phyloP scores from a whole-genome alignment of 345 rosid genomes.

The Dimocarpus longan region DNA sequence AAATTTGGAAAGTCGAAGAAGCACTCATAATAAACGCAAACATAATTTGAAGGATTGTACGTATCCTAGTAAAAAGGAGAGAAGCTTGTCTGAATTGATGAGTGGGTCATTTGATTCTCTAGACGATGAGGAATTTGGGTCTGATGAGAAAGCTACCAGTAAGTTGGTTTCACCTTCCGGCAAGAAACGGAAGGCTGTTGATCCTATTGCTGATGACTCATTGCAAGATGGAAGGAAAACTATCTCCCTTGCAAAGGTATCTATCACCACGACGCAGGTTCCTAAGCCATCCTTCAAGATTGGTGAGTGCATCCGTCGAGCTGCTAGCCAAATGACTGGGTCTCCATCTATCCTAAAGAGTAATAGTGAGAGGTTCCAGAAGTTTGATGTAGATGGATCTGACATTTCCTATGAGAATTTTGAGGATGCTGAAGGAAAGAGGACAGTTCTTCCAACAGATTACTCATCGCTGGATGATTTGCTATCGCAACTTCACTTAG shows the following conservation, averaged over 20 bases:
- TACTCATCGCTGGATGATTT: constrained; percentile 63
- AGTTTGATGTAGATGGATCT: constrained; percentile 43
- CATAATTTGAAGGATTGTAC: constrained; percentile 63
- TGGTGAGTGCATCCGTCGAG: constrained; percentile 89
- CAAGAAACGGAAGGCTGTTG: constrained; percentile 59
- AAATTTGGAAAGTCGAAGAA: constrained; percentile 30
- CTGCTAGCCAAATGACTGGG: constrained; percentile 91
- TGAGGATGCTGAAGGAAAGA: constrained; percentile 45
- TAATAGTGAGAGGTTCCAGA: constrained; percentile 42
- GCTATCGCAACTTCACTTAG: constrained; percentile 61
- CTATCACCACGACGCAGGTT: constrained; percentile 27
- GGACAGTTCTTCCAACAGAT: constrained; percentile 34
- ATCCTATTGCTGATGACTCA: constrained; percentile 49
- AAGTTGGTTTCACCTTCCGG: constrained; percentile 45
- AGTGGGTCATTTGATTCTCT: constrained; percentile 48
- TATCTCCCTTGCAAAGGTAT: constrained; percentile 65
- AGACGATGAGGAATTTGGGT: constrained; percentile 46
- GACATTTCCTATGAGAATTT: constrained; percentile 35
- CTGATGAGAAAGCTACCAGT: constrained; percentile 41
- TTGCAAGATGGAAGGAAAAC: constrained; percentile 57
- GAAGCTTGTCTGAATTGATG: constrained; percentile 54
- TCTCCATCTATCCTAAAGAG: constrained; percentile 62
- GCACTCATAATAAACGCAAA: constrained; percentile 53
- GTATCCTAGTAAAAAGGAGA: constrained; percentile 53
- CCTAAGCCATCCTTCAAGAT: constrained; percentile 86